These are phyloP conservation scores for Tetrapisispora iriomotensis DNA, from an alignment of 805 yeast species.

Conservation along the genomic window DNA sequence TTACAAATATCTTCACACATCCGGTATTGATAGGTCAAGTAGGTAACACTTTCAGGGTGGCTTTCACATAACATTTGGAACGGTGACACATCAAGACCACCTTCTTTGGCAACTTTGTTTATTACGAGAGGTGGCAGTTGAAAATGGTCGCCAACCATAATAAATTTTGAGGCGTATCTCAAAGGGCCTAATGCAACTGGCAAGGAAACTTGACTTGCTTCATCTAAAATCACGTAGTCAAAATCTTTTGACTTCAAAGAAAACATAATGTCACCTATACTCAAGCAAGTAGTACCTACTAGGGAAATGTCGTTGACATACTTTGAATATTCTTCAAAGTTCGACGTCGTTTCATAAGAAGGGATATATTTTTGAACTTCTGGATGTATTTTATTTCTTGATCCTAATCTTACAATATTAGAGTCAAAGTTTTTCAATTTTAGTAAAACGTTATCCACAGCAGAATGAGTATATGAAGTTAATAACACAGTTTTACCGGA, in stretches of 20 bases:
- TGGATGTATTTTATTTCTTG: slow-evolving; percentile 48
- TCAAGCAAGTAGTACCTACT: slow-evolving; percentile 84
- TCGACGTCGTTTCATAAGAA: slow-evolving; percentile 30
- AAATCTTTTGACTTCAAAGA: slow-evolving; percentile 40
- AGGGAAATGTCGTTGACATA: slow-evolving; percentile 51
- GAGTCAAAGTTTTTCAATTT: slow-evolving; percentile 45
- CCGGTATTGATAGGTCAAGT: slow-evolving; percentile 74
- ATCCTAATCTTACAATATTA: slow-evolving; percentile 60
- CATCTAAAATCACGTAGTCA: slow-evolving; percentile 92
- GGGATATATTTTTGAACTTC: slow-evolving; percentile 47
- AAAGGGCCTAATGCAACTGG: slow-evolving; percentile 89
- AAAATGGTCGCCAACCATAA: slow-evolving; percentile 92
- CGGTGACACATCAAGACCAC: slow-evolving; percentile 56
- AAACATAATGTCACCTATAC: slow-evolving; percentile 34
- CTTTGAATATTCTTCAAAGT: slow-evolving; percentile 37
- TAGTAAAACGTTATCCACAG: slow-evolving; percentile 83
- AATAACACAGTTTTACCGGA: slow-evolving; percentile 60
- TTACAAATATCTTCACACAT: slow-evolving; percentile 88
- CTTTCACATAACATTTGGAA: slow-evolving; percentile 64
- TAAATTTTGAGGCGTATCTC: slow-evolving; percentile 63
- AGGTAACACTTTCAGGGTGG: slow-evolving; percentile 68
- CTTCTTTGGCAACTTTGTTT: slow-evolving; percentile 51
- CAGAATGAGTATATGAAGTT: slow-evolving; percentile 88
- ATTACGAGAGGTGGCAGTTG: slow-evolving; percentile 86
- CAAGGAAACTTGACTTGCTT: slow-evolving; percentile 90